Percentiles rank a stretch among this genome's conserved stretches.
Conservation (phyloP, 208 protist species). For the Trypanosoma caninum region DNA sequence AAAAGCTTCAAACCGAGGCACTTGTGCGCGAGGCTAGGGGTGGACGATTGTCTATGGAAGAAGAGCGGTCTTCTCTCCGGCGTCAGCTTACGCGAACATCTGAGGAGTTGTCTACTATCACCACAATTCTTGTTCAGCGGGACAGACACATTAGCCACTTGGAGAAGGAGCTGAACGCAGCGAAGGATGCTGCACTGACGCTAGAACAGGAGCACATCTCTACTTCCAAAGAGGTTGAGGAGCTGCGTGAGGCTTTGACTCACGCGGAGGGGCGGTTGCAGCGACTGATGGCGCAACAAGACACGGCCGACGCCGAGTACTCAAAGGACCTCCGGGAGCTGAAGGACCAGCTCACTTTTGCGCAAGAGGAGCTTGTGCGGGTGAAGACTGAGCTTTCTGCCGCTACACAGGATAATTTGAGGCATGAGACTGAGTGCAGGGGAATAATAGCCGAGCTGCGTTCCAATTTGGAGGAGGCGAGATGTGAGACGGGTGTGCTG, state of each 20-base stretch:
- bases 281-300: slow-evolving; percentile 53
- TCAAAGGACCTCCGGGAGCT: slow-evolving; percentile 46
- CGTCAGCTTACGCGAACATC: slow-evolving; percentile 61
- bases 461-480: slow-evolving; percentile 35
- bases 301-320: slow-evolving; percentile 55
- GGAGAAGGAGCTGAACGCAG: slow-evolving; percentile 34
- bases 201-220: slow-evolving; percentile 61
- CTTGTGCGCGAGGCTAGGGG: slow-evolving; percentile 66
- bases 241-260: slow-evolving; percentile 30
- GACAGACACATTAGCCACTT: slow-evolving; percentile 47
- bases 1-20: slow-evolving; percentile 60
- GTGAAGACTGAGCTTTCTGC: slow-evolving; percentile 40
- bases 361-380: slow-evolving; percentile 54
- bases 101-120: slow-evolving; percentile 65
- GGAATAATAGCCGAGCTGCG: slow-evolving; percentile 40
- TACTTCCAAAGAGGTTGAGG: slow-evolving; percentile 45
- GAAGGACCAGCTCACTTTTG: slow-evolving; percentile 49
- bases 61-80: slow-evolving; percentile 68
- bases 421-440: slow-evolving; percentile 37
- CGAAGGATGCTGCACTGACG: slow-evolving; percentile 25
- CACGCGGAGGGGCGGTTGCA: slow-evolving; percentile 53
- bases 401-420: slow-evolving; percentile 45
- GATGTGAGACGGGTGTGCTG: slow-evolving; percentile 37
- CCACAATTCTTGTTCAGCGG: slow-evolving; percentile 58
- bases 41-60: slow-evolving; percentile 50